phyloP scores from a whole-genome alignment of 805 yeast genomes.

The Lachancea nothofagi region DNA sequence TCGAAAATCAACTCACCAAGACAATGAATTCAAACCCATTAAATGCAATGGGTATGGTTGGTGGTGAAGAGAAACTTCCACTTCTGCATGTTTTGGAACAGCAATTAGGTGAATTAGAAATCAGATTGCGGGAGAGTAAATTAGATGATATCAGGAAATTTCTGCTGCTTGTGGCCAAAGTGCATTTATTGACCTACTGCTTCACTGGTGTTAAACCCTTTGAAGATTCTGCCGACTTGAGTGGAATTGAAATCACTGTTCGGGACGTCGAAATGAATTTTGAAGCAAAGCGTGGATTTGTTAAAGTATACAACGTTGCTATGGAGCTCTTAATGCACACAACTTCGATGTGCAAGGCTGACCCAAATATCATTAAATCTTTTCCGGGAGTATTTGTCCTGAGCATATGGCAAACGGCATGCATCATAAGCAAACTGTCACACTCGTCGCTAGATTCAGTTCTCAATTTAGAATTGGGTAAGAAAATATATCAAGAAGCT shows the following conservation, averaged over 20 bases:
- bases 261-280: slow-evolving; percentile 34
- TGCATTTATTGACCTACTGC: slow-evolving; percentile 78
- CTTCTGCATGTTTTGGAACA: slow-evolving; percentile 61
- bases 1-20: slow-evolving; percentile 79
- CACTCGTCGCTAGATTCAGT: slow-evolving; percentile 68
- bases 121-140: slow-evolving; percentile 38
- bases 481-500: slow-evolving; percentile 60
- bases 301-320: slow-evolving; percentile 75
- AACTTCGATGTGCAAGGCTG: slow-evolving; percentile 50
- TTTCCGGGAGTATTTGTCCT: slow-evolving; percentile 80
- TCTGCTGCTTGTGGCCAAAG: slow-evolving; percentile 63
- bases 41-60: slow-evolving; percentile 61
- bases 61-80: slow-evolving; percentile 67
- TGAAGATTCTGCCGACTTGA: slow-evolving; percentile 7
- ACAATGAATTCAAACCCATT: slow-evolving; percentile 66
- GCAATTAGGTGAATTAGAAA: slow-evolving; percentile 73
- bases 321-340: slow-evolving; percentile 65
- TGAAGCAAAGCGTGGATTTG: slow-evolving; percentile 67
- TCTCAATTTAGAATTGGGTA: slow-evolving; percentile 68
- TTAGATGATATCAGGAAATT: slow-evolving; percentile 68
- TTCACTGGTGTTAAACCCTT: slow-evolving; percentile 48
- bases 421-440: slow-evolving; percentile 69
- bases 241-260: slow-evolving; percentile 12
- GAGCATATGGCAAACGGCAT: slow-evolving; percentile 88
- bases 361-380: slow-evolving; percentile 61